These are phyloP conservation scores for Plicaturopsis crispa DNA, from an alignment of 768 basidiomycete genomes.

Conservation along the genomic window DNA sequence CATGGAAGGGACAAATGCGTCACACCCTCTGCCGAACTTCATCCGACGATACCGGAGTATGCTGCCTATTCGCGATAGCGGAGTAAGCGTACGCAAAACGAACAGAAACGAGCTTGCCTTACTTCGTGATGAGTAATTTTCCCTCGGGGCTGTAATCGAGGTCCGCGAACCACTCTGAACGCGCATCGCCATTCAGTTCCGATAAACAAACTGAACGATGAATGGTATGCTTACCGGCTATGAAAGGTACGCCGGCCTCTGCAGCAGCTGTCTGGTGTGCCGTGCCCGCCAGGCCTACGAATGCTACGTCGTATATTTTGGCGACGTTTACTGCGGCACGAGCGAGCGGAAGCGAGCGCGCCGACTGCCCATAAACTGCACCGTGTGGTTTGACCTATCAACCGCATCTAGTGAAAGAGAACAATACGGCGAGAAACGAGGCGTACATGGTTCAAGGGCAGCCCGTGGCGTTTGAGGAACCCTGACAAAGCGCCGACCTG, in stretches of 20 bases:
- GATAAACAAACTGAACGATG: too few relatives aligned
- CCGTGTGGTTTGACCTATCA: slow-evolving; percentile 54
- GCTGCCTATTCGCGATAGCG: slow-evolving; percentile 28
- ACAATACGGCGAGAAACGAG: too few relatives aligned
- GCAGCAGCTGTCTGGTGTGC: slow-evolving; percentile 50
- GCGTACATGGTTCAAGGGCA: slow-evolving; percentile 52
- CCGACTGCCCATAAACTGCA: slow-evolving; percentile 52
- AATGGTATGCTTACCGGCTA: slow-evolving; percentile 36
- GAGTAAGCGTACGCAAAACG: not conserved
- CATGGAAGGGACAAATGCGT: not conserved
- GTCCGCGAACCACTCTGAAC: slow-evolving; percentile 67
- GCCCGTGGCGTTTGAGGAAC: slow-evolving; percentile 45
- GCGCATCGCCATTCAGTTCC: too few relatives aligned
- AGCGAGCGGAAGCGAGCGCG: slow-evolving; percentile 47
- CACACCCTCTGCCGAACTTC: slow-evolving; percentile 37
- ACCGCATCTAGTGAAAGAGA: not conserved
- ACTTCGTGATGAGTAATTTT: slow-evolving; percentile 55
- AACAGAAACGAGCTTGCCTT: slow-evolving; percentile 6
- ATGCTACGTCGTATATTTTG: slow-evolving; percentile 46
- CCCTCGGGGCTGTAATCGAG: slow-evolving; percentile 52
- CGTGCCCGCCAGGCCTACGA: slow-evolving; percentile 59
- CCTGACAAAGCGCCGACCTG: slow-evolving; percentile 61
- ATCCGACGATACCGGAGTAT: slow-evolving; percentile 36
- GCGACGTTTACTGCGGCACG: slow-evolving; percentile 46
- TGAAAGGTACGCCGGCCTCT: slow-evolving; percentile 49